Evolutionary conservation across 2,329 filamentous ascomycete genomes (phyloP).

Genomic region (Fusarium fracticaudum): DNA sequence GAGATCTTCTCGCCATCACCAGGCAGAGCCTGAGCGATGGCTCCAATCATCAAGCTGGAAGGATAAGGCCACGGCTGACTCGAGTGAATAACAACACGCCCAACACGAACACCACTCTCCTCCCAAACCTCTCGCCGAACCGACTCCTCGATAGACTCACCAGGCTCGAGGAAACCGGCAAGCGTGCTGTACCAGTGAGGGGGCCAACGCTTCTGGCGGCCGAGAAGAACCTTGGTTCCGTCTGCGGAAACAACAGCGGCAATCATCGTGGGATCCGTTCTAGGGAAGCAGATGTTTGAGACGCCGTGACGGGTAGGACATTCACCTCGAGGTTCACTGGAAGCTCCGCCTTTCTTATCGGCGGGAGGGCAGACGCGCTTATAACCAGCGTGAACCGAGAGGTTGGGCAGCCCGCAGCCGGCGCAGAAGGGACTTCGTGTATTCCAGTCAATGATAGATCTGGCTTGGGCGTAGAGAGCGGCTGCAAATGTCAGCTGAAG

Average conservation of each 20-base stretch:
- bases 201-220: conserved; percentile 86
- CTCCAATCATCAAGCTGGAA: conserved; percentile 85
- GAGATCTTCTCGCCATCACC: conserved; percentile 78
- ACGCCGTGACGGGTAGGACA: conserved; percentile 86
- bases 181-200: conserved; percentile 88
- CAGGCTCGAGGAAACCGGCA: conserved; percentile 86
- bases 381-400: conserved; percentile 81
- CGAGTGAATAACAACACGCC: conserved; percentile 82
- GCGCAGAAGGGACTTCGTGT: conserved; percentile 90
- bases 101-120: conserved; percentile 80
- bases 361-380: conserved; percentile 82
- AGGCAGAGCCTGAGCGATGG: conserved; percentile 85
- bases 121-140: conserved; percentile 88
- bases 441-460: conserved; percentile 94
- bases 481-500: conserved; percentile 60
- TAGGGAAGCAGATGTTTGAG: conserved; percentile 90
- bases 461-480: conserved; percentile 88
- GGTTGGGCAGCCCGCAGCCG: conserved; percentile 83
- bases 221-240: conserved; percentile 80
- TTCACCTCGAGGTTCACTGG: conserved; percentile 65
- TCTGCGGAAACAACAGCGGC: conserved; percentile 89
- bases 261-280: conserved; percentile 95
- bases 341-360: conserved; percentile 63
- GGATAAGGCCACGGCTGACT: conserved; percentile 91
- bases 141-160: conserved; percentile 85